Percentiles rank a stretch among this genome's conserved stretches.
These are phyloP conservation scores for Aspergillus tanneri DNA, from an alignment of 2,329 filamentous ascomycete genomes.

Conservation along the genomic window DNA sequence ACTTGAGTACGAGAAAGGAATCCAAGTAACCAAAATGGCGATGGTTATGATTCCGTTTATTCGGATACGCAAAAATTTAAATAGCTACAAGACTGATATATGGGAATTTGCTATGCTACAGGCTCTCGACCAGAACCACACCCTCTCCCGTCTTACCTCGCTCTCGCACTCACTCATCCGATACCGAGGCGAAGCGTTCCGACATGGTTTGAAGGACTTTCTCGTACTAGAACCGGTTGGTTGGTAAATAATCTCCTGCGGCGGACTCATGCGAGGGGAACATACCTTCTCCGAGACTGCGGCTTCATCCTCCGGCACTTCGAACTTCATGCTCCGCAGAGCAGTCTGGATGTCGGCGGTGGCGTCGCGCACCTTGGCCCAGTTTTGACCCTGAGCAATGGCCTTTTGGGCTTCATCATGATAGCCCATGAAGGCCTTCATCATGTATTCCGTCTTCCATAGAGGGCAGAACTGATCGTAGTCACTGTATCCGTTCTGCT, in stretches of 20 bases:
- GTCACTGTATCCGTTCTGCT: conserved; percentile 98
- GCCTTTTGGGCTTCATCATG: conserved; percentile 98
- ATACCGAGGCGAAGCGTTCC: conserved; percentile 94
- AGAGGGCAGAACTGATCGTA: conserved; percentile 99
- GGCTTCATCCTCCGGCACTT: conserved; percentile 82
- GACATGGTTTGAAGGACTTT: conserved; percentile 85
- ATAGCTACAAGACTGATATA: conserved; percentile 34
- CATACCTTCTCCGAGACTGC: conserved; percentile 77
- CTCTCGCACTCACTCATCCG: conserved; percentile 76
- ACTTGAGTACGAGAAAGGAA: no score
- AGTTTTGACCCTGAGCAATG: conserved; percentile 83
- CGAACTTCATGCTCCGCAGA: conserved; percentile 93
- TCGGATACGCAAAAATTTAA: conserved; percentile 11
- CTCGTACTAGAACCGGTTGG: conserved; percentile 85
- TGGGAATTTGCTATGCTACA: conserved; percentile 38
- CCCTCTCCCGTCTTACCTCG: conserved; percentile 41
- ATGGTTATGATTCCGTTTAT: conserved; percentile 2
- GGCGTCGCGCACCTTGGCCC: conserved; percentile 88
- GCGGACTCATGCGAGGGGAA: no score
- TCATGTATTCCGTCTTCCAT: conserved; percentile 99
- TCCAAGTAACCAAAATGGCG: not conserved
- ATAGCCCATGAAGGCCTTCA: conserved; percentile 98
- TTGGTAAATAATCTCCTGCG: no score
- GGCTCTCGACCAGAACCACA: conserved; percentile 20
- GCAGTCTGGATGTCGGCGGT: conserved; percentile 82